Conservation (phyloP, 2,329 filamentous ascomycete species). For the Xylariaceae sp. region DNA sequence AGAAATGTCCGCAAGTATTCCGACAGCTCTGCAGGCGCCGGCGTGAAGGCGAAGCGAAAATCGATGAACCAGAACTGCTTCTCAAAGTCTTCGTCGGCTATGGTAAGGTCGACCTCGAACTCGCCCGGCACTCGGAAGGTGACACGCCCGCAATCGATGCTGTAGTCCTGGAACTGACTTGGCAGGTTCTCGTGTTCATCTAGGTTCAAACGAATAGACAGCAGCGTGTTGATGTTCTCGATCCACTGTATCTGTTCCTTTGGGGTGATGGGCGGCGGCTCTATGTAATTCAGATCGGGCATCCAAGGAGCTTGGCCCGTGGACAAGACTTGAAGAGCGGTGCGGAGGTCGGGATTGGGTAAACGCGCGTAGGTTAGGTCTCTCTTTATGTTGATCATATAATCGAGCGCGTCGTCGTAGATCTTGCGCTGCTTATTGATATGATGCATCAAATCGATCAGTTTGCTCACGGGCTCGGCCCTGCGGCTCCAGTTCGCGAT, state of each 20-base stretch:
- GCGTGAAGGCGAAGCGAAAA: constrained; percentile 74
- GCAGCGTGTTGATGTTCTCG: constrained; percentile 72
- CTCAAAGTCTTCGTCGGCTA: constrained; percentile 74
- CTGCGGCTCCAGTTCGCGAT: constrained; percentile 85
- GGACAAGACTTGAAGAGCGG: constrained; percentile 76
- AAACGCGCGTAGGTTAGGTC: constrained; percentile 66
- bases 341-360: constrained; percentile 84
- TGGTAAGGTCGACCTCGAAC: constrained; percentile 88
- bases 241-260: constrained; percentile 68
- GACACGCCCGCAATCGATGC: constrained; percentile 75
- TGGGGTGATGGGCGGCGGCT: constrained; percentile 61
- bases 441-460: constrained; percentile 81
- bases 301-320: constrained; percentile 71
- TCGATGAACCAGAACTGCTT: constrained; percentile 94
- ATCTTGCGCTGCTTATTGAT: constrained; percentile 54
- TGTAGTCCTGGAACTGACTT: constrained; percentile 66
- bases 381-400: constrained; percentile 64
- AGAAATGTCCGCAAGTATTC: constrained; percentile 58
- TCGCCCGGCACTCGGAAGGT: constrained; percentile 79
- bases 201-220: constrained; percentile 76
- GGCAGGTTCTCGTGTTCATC: constrained; percentile 74
- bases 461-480: constrained; percentile 68
- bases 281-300: constrained; percentile 75
- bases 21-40: constrained; percentile 54
- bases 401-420: constrained; percentile 53